Percentiles rank a stretch among this genome's conserved stretches.
These are phyloP conservation scores for Ophiostoma perfectum DNA, from an alignment of 2,329 filamentous ascomycete species.

Conservation along the genomic window DNA sequence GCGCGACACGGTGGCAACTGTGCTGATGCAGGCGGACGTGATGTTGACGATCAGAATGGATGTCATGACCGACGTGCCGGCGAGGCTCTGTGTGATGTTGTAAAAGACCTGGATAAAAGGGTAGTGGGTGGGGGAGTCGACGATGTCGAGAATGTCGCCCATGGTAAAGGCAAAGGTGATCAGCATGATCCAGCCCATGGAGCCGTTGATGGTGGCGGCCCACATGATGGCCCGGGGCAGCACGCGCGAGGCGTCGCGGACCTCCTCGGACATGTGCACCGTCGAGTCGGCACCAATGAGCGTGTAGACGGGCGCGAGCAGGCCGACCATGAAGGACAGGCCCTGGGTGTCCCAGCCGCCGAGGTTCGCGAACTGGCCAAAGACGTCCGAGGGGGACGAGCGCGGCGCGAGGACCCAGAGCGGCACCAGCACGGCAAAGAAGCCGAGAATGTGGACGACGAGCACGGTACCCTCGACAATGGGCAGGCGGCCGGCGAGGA, in stretches of 20 bases:
- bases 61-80: conserved; percentile 47
- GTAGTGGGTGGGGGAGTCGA: conserved; percentile 42
- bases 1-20: conserved; percentile 53
- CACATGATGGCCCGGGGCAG: conserved; percentile 38
- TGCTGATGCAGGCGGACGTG: conserved; percentile 46
- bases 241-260: conserved; percentile 34
- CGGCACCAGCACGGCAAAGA: conserved; percentile 34
- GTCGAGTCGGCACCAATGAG: conserved; percentile 36
- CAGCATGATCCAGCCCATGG: conserved; percentile 36
- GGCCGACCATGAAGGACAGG: conserved; percentile 43
- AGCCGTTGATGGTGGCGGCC: conserved; percentile 34
- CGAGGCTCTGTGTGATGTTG: conserved; percentile 44
- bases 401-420: conserved; percentile 30
- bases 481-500: conserved; percentile 42
- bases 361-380: conserved; percentile 43
- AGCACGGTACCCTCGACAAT: conserved; percentile 48
- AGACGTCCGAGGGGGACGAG: conserved; percentile 34
- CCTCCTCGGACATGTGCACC: conserved; percentile 38
- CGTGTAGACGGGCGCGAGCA: conserved; percentile 38
- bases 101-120: conserved; percentile 57
- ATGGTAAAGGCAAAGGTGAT: conserved; percentile 38
- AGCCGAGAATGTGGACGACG: conserved; percentile 45
- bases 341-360: conserved; percentile 44
- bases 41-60: conserved; percentile 45
- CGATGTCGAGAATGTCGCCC: conserved; percentile 28